Percentiles rank a stretch among this genome's conserved stretches.
These are phyloP conservation scores for Aspergillus sclerotialis DNA, from an alignment of 2,329 filamentous ascomycete genomes.

Conservation along the genomic window DNA sequence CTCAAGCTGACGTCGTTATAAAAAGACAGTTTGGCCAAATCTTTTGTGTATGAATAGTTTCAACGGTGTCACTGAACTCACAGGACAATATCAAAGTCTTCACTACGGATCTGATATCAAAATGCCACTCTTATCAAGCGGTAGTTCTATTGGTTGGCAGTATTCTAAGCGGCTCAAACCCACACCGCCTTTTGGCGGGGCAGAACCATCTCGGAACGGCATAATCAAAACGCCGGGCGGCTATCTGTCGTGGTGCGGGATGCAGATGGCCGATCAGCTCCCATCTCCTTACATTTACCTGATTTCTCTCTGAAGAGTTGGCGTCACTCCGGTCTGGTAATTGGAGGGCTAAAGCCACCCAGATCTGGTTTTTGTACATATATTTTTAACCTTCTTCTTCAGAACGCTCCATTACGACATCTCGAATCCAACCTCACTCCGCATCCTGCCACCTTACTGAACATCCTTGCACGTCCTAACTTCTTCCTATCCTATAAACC, in stretches of 20 bases:
- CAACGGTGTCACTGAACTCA: no score
- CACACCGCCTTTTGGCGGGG: conserved; percentile 13
- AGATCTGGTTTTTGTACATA: no score
- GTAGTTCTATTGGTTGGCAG: conserved; percentile 8
- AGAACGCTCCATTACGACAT: no score
- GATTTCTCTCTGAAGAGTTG: no score
- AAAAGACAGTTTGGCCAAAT: neutral
- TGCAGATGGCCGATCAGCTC: conserved; percentile 16
- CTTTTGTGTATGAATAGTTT: no score
- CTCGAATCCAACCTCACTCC: conserved; percentile 3
- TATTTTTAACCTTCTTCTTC: no score
- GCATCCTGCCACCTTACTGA: neutral
- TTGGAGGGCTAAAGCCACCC: no score
- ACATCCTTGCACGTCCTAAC: no score
- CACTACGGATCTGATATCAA: neutral
- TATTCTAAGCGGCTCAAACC: conserved; percentile 22
- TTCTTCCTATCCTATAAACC: no score
- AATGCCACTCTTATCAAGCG: conserved; percentile 10
- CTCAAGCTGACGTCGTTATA: no score
- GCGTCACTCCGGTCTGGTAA: no score
- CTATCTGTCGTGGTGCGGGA: conserved; percentile 15
- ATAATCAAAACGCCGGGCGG: conserved; percentile 12
- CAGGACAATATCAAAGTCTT: no score
- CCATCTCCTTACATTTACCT: conserved; percentile 10
- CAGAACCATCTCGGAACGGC: conserved; percentile 10